Evolutionary conservation across 805 yeast species (phyloP), one percentile per base, ranked within the genome.

Genomic region (Sugiyamaella chiloensis): DNA sequence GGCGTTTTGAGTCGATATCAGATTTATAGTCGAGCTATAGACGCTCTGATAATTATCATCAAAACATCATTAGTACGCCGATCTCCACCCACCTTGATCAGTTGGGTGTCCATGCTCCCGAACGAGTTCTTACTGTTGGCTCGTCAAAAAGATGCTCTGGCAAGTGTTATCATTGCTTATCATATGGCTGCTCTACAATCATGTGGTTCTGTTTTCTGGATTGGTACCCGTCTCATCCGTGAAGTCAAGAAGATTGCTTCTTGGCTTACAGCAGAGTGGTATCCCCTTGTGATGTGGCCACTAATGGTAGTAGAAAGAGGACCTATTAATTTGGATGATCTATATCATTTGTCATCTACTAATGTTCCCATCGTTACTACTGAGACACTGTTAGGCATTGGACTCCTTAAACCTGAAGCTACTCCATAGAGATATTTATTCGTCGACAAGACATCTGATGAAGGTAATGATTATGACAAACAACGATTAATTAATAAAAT

Each of bases 81-180:
- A 17, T 14, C 42, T 2, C 36, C 42, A 11, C 36, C 48, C 6
- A n/a, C 23, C 24, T 27, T 44, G 20, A 24, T 52, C 6, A 35
- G 42, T 24, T 53, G 56, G 56, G 36, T 43, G 14, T 48, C 55
- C 40, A 31, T 35, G 34, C 20, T 53, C 2, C 21, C 40, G 20
- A 35, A 42, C 16, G 54, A 53, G n/a, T 53, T 53, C 24, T 40
- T 49, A 12, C 11, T n/a, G 23, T 29, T 53, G 40, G 52, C 51
- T 5, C 41, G 56, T 2, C 26, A n/a, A 14, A 32, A 31, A 4
- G 24, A 48, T 19, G 43, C 48, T 19, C 46, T 53, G 31, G 50
- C 54, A 8, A 26, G 27, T 9, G 44, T 53, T 12, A 40, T 53
- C 7, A 42, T 51, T 14, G 44, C 48, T 14, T 48, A 48, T 21